phyloP scores from a whole-genome alignment of 2,329 filamentous ascomycete genomes.

The Phaeosphaeriaceae sp. region DNA sequence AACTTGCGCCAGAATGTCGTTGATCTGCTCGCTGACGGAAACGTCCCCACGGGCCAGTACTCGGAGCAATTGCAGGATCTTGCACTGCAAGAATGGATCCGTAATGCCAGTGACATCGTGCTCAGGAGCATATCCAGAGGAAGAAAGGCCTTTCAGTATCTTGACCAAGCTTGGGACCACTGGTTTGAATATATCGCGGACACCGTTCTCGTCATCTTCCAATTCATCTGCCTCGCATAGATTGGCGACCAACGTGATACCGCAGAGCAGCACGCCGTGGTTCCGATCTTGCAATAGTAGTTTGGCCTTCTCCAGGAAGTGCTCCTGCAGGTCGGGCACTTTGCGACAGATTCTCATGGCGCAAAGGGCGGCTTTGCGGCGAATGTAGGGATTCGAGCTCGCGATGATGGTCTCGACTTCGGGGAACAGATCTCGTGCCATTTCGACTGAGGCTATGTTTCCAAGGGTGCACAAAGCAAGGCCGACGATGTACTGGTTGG shows the following conservation, averaged over 20 bases:
- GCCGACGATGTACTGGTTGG: conserved; percentile 97
- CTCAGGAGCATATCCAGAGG: conserved; percentile 95
- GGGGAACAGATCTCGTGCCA: conserved; percentile 95
- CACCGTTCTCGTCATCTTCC: conserved; percentile 86
- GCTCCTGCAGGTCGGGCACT: conserved; percentile 94
- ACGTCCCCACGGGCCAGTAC: conserved; percentile 86
- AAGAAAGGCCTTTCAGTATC: conserved; percentile 88
- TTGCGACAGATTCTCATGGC: conserved; percentile 99
- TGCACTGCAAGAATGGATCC: conserved; percentile 96
- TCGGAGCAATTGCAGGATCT: conserved; percentile 85
- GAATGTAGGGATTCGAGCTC: conserved; percentile 97
- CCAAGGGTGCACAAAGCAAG: conserved; percentile 94
- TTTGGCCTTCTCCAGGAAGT: conserved; percentile 94
- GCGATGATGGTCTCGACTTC: conserved; percentile 93
- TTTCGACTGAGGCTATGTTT: conserved; percentile 97
- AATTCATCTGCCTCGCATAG: conserved; percentile 95
- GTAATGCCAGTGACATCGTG: conserved; percentile 98
- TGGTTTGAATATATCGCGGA: conserved; percentile 89
- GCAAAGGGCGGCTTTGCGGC: conserved; percentile 95
- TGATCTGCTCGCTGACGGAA: conserved; percentile 93
- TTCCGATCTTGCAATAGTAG: conserved; percentile 89
- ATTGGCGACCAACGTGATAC: conserved; percentile 87
- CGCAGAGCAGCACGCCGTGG: conserved; percentile 92
- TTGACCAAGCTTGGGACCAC: conserved; percentile 86
- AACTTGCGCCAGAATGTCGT: conserved; percentile 96